Evolutionary conservation across 1,284 basidiomycete genomes (phyloP).

Genomic region (Psilocybe mexicana): DNA sequence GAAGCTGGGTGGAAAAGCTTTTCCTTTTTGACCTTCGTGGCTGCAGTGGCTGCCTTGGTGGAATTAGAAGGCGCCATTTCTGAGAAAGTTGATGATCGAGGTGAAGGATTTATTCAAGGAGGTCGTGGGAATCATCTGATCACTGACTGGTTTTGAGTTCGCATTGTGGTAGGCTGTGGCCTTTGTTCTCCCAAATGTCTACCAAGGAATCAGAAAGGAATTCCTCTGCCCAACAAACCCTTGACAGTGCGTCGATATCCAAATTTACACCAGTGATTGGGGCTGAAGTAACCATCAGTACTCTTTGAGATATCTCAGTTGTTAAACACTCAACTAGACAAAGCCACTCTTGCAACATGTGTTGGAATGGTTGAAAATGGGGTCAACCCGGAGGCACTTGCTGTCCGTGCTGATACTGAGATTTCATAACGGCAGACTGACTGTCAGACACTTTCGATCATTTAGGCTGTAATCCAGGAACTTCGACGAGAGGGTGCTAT

Average conservation of each 20-base stretch:
- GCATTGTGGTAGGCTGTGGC: not conserved
- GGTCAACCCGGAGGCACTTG: slow-evolving; percentile 83
- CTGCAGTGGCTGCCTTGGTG: slow-evolving; percentile 30
- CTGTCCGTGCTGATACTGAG: slow-evolving; percentile 57
- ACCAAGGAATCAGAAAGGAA: slow-evolving; percentile 64
- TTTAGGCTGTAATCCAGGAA: slow-evolving; percentile 74
- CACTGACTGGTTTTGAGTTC: not conserved
- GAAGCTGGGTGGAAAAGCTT: slow-evolving; percentile 81
- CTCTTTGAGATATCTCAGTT: slow-evolving; percentile 82
- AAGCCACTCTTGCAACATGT: slow-evolving; percentile 80
- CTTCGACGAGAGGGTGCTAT: slow-evolving; percentile 61
- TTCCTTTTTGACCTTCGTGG: slow-evolving; percentile 55
- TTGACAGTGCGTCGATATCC: slow-evolving; percentile 62
- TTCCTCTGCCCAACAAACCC: slow-evolving; percentile 74
- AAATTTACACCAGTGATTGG: not conserved
- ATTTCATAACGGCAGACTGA: slow-evolving; percentile 2
- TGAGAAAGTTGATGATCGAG: not conserved
- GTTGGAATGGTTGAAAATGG: slow-evolving; percentile 84
- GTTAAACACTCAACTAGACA: slow-evolving; percentile 79
- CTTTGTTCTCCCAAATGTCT: slow-evolving; percentile 38
- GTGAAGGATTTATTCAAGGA: slow-evolving; percentile 3
- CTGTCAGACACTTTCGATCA: slow-evolving; percentile 1
- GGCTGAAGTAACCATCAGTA: slow-evolving; percentile 43
- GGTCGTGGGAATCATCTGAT: slow-evolving; percentile 24
- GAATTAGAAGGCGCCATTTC: slow-evolving; percentile 41